These are phyloP conservation scores for Lipomyces anomalus DNA, from an alignment of 805 yeast genomes.

Conservation along the genomic window DNA sequence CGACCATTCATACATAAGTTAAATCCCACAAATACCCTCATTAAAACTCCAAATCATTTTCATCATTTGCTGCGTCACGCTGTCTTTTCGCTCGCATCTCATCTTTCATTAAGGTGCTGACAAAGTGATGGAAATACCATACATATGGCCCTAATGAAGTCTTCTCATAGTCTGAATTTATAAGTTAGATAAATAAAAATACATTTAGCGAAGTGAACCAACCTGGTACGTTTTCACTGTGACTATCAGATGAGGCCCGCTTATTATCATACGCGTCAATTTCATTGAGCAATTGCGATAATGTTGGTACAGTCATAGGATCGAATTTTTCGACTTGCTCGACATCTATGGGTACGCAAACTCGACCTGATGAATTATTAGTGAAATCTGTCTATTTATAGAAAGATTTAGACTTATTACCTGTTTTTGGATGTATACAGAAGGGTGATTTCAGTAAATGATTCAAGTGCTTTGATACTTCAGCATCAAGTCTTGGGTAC, in stretches of 20 bases:
- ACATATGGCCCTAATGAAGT: slow-evolving; percentile 69
- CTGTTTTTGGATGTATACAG: slow-evolving; percentile 94
- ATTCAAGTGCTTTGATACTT: slow-evolving; percentile 81
- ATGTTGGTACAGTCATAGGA: slow-evolving; percentile 75
- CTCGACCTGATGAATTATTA: slow-evolving; percentile 33
- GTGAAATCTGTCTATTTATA: too few relatives aligned
- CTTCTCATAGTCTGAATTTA: slow-evolving; percentile 47
- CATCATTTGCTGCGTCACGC: slow-evolving; percentile 32
- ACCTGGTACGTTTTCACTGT: slow-evolving; percentile 26
- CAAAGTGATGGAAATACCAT: slow-evolving; percentile 59
- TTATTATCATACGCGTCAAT: slow-evolving; percentile 44
- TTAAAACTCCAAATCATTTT: too few relatives aligned
- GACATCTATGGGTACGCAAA: slow-evolving; percentile 71
- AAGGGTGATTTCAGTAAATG: slow-evolving; percentile 95
- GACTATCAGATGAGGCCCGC: too few relatives aligned
- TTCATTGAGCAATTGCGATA: slow-evolving; percentile 58
- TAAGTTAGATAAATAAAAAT: too few relatives aligned
- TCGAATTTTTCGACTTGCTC: slow-evolving; percentile 49
- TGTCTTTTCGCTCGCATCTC: slow-evolving; percentile 45
- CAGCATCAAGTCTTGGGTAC: slow-evolving; percentile 90
- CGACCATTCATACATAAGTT: too few relatives aligned
- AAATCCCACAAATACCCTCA: too few relatives aligned
- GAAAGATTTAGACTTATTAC: slow-evolving; percentile 49
- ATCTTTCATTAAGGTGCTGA: slow-evolving; percentile 49
- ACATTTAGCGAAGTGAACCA: slow-evolving; percentile 19